phyloP scores from a whole-genome alignment of 345 rosid genomes.

The Euphorbia peplus region DNA sequence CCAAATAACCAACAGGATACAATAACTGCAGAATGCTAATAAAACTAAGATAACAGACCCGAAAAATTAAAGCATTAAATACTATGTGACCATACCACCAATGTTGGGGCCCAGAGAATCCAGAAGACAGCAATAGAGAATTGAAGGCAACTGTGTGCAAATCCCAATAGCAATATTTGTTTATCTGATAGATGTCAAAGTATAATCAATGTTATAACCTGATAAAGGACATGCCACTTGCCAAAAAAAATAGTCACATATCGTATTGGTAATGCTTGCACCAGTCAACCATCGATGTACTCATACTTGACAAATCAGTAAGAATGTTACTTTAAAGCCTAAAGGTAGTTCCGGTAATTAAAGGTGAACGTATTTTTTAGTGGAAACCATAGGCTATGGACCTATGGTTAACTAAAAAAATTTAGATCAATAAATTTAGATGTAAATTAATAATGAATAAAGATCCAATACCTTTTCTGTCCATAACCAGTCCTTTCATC shows the following conservation, averaged over 20 bases:
- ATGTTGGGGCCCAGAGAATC: slow-evolving; percentile 93
- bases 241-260: background rate
- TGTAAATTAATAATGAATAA: background rate
- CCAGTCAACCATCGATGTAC: background rate
- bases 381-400: background rate
- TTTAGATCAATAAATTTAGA: background rate
- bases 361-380: background rate
- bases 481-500: background rate
- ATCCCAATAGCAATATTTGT: slow-evolving; percentile 71
- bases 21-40: background rate
- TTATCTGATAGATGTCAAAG: slow-evolving; percentile 50
- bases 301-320: background rate
- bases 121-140: slow-evolving; percentile 76
- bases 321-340: too few relatives aligned
- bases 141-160: slow-evolving; percentile 79
- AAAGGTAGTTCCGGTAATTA: background rate
- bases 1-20: slow-evolving; percentile 1
- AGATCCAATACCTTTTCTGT: background rate
- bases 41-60: slow-evolving; percentile 9
- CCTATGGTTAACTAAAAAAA: background rate
- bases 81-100: slow-evolving; percentile 59
- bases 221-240: background rate
- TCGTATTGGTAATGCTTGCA: background rate
- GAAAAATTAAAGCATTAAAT: slow-evolving; percentile 9
- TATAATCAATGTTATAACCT: slow-evolving; percentile 1